Evolutionary conservation across 2,329 filamentous ascomycete species (phyloP), one percentile per base, ranked within the genome.

Genomic region (Cordyceps cicadae): DNA sequence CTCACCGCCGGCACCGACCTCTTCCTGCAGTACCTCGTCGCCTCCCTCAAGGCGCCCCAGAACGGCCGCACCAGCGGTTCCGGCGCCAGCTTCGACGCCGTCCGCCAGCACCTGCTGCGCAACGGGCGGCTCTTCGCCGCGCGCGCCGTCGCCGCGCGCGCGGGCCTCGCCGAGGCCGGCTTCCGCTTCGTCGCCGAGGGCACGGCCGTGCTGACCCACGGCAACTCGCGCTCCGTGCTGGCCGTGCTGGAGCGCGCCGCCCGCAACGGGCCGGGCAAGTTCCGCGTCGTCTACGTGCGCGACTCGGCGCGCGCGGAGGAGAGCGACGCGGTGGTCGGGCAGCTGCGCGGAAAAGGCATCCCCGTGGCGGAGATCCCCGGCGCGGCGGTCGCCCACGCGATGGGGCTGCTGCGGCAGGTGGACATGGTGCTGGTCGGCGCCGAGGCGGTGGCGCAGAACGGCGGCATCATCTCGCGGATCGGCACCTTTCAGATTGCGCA

Each of bases 1-100:
- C 85, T 97, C 17, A 92, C 90, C 54, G 94, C 95, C 60, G 94
- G 94, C 68, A 96, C 92, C 63, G 92, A 97, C 73, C 85, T 97
- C 62, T 97, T 99, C 79, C 89, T 94, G 72, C 88, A 93, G 71
- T 97, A 96, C 75, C 85, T 99, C 67, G 88, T 96, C 69, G 86
- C 87, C 61, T 91, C 81, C 64, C 79, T 87, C 71, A 82, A 82
- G 75, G 78, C 81, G 76, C 39, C 39, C 3, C 39, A 43, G 14
- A n/a, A 17, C 39, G 17, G 39, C 39, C 12, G 39, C 39, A 43
- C 15, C 39, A n/a, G 12, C 79, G 81, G 65, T 75, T 6, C 76
- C 55, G 70, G 70, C 52, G 70, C 52, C 37, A 71, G 69, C 67
- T 97, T 97, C 74, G 89, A 92, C 64, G 85, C 87, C 55, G 88